Evolutionary conservation across 345 rosid species (phyloP).

Genomic region (Nasturtium officinale): DNA sequence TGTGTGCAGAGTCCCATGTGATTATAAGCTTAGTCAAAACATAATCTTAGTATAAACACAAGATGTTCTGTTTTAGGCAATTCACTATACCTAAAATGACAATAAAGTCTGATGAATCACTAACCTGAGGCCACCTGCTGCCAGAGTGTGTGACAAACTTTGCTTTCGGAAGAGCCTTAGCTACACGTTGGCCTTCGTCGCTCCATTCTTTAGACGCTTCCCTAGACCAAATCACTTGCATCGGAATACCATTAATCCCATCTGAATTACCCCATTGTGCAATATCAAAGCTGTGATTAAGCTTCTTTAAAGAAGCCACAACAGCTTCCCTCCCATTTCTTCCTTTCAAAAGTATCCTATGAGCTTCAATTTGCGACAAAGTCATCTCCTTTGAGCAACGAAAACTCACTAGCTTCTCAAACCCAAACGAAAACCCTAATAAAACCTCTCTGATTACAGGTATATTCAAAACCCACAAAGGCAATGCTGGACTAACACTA

Average conservation of each 20-base stretch:
- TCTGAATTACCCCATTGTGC: conserved; percentile 78
- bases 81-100: background rate
- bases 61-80: background rate
- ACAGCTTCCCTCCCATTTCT: conserved; percentile 69
- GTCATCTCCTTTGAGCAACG: conserved; percentile 62
- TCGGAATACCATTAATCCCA: conserved; percentile 58
- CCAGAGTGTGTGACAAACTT: conserved; percentile 71
- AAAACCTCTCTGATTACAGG: conserved; percentile 65
- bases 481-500: conserved; percentile 66
- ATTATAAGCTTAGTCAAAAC: background rate
- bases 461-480: conserved; percentile 57
- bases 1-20: too few species aligned
- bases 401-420: conserved; percentile 53
- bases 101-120: conserved; percentile 25
- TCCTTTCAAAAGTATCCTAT: conserved; percentile 76
- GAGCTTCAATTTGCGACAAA: conserved; percentile 58
- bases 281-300: conserved; percentile 75
- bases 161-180: conserved; percentile 73
- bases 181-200: conserved; percentile 58
- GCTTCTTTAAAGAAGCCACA: conserved; percentile 57
- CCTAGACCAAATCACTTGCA: conserved; percentile 82
- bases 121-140: conserved; percentile 94
- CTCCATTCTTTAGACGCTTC: conserved; percentile 72
- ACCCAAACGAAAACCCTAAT: conserved; percentile 53
- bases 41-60: background rate